Percentiles rank a stretch among this genome's conserved stretches.
Evolutionary conservation across 345 rosid species (phyloP).

Genomic region (Eucalyptus urophylla): DNA sequence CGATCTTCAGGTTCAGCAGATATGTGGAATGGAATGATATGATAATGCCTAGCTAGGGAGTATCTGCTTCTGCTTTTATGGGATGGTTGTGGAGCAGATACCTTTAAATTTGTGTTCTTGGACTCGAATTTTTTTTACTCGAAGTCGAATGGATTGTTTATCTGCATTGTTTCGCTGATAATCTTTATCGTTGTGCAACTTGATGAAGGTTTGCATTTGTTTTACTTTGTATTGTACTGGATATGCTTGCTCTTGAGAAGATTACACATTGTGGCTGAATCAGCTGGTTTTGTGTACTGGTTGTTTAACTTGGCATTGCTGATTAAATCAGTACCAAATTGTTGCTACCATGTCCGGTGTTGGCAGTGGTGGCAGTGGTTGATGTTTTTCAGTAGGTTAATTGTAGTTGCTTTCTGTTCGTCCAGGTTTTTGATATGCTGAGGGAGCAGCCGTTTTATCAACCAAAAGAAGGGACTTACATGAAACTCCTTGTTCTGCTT

Average conservation of each 20-base stretch:
- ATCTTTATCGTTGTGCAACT: background rate
- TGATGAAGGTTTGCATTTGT: background rate
- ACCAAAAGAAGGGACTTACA: constrained; percentile 73
- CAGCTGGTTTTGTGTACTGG: background rate
- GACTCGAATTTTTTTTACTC: background rate
- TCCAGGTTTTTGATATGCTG: constrained; percentile 65
- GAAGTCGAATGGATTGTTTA: background rate
- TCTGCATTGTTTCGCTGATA: background rate
- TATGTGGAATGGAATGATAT: background rate
- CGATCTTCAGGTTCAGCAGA: background rate
- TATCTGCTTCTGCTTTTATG: background rate
- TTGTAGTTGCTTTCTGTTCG: background rate
- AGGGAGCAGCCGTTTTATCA: constrained; percentile 59
- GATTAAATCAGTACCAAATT: background rate
- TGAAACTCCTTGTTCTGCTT: constrained; percentile 67
- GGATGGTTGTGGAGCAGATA: background rate
- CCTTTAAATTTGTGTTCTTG: background rate
- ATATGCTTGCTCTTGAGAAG: background rate
- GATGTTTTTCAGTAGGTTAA: background rate
- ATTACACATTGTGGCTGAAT: background rate
- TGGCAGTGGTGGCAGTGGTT: background rate
- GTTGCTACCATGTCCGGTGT: background rate
- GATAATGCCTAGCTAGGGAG: background rate
- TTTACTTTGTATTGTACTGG: background rate
- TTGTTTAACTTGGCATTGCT: background rate